phyloP scores from a whole-genome alignment of 164 flowering plant genomes.

The Nelumbo lutea region DNA sequence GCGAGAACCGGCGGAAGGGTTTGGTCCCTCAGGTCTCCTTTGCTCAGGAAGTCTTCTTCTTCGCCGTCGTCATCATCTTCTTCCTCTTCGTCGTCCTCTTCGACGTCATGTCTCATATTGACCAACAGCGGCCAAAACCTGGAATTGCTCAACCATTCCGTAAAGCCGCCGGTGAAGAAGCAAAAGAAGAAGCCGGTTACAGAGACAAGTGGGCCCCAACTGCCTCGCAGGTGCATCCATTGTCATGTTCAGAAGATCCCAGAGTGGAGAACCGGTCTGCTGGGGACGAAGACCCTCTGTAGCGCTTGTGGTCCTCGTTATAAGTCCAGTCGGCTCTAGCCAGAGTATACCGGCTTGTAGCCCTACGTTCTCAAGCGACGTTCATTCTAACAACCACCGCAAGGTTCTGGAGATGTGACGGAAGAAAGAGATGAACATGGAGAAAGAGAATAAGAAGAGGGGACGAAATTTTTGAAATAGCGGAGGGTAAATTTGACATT shows the following conservation, averaged over 20 bases:
- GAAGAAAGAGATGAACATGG: too few relatives aligned
- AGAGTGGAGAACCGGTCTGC: slow-evolving; percentile 71
- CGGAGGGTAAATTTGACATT: too few relatives aligned
- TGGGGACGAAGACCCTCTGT: slow-evolving; percentile 62
- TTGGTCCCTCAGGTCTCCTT: slow-evolving; percentile 6
- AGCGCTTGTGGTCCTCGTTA: slow-evolving; percentile 26
- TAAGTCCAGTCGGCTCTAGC: slow-evolving; percentile 10
- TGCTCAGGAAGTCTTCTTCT: slow-evolving; percentile 24
- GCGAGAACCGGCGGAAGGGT: too few relatives aligned
- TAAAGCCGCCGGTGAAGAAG: slow-evolving; percentile 26
- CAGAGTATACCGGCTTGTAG: slow-evolving; percentile 28
- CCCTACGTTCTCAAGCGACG: too few relatives aligned
- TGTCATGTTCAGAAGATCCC: slow-evolving; percentile 68
- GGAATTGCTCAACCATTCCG: background rate
- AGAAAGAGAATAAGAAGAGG: too few relatives aligned
- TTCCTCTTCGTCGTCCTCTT: background rate
- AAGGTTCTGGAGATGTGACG: too few relatives aligned
- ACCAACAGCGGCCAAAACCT: background rate
- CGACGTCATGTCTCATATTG: slow-evolving; percentile 1
- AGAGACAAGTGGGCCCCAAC: slow-evolving; percentile 16
- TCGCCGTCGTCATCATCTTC: slow-evolving; percentile 28
- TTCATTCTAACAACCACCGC: too few relatives aligned
- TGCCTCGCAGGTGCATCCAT: slow-evolving; percentile 53
- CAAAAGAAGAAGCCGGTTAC: slow-evolving; percentile 20
- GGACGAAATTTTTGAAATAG: too few relatives aligned